Base-by-base conservation (phyloP, 768 basidiomycete species). In the Amanita fuliginea region DNA sequence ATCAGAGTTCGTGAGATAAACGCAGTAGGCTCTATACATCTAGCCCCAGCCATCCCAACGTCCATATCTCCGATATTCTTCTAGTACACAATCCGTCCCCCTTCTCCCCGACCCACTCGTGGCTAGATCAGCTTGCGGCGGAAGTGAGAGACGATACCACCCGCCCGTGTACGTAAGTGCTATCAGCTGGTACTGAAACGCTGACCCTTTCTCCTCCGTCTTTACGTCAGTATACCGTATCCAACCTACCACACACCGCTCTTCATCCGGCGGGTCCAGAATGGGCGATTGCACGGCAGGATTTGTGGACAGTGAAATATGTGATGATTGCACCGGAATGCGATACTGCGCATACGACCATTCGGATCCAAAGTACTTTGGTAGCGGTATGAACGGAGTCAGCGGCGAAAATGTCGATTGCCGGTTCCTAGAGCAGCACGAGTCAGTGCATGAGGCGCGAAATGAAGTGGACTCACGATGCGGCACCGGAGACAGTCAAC, bases 311-410 rank as follows among this genome's bases (percentile, higher is more conserved):
- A 92, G 66, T 9, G 86, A 83, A 42, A 91, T 83, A 54, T 93
- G 89, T 6, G 90, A 72, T 1, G 84, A 83, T 56, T 90, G 87
- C 2, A 84, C 70, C 2, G 92, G 92, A 59, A 96, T 86, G 37
- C 88, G 78, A 62, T 88, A 96, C 56, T 89, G 86, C 11, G 92
- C 89, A 60, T 95, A 93, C 0, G 92, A 94, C 93, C 92, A 95
- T 63, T 93, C 85, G n/a, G 90, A 93, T 59, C 83, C 81, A 60
- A 96, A 93, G 62, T 95, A 95, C 54, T 86, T 88, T 14, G 91
- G 91, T 30, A 90, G 72, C 11, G 84, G 86, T 8, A 95, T 66
- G 59, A 83, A 92, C 3, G 86, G 82, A 13, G 83, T 77, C 42
- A 95, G 66, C 3, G 84, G 80, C 0, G 86, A 89, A 56, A 94